These are phyloP conservation scores for Citrullus amarus DNA, from an alignment of 306 rosid species.

Conservation along the genomic window DNA sequence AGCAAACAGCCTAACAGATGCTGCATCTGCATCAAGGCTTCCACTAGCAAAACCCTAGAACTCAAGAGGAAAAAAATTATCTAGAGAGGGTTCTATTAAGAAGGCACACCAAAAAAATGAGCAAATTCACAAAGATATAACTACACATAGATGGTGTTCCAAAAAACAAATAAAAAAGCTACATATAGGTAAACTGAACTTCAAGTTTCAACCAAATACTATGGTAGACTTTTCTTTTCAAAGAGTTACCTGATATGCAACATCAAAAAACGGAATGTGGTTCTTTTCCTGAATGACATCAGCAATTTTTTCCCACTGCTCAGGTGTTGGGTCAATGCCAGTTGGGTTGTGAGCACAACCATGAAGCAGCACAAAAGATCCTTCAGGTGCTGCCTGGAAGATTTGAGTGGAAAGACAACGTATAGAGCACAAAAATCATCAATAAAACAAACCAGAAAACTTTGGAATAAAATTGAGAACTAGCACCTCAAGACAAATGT, in stretches of 20 bases:
- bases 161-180: no score
- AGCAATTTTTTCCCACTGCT: constrained; percentile 92
- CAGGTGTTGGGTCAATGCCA: constrained; percentile 88
- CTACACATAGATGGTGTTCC: neutral
- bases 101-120: neutral
- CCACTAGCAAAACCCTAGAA: constrained; percentile 97
- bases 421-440: neutral
- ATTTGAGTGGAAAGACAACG: neutral
- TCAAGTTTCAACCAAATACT: neutral
- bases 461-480: neutral
- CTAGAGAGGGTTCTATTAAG: neutral
- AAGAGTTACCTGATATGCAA: constrained; percentile 81
- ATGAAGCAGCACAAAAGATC: constrained; percentile 87
- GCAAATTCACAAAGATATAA: neutral
- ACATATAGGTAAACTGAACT: neutral
- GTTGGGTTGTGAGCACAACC: constrained; percentile 99
- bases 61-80: neutral
- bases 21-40: constrained; percentile 85
- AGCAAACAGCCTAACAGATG: constrained; percentile 83
- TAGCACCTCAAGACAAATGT: neutral
- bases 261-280: constrained; percentile 91
- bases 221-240: neutral
- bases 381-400: constrained; percentile 81
- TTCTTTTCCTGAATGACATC: constrained; percentile 74
- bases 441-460: neutral